Conservation (phyloP, 2,329 filamentous ascomycete species). For the Pseudogymnoascus sp. region DNA sequence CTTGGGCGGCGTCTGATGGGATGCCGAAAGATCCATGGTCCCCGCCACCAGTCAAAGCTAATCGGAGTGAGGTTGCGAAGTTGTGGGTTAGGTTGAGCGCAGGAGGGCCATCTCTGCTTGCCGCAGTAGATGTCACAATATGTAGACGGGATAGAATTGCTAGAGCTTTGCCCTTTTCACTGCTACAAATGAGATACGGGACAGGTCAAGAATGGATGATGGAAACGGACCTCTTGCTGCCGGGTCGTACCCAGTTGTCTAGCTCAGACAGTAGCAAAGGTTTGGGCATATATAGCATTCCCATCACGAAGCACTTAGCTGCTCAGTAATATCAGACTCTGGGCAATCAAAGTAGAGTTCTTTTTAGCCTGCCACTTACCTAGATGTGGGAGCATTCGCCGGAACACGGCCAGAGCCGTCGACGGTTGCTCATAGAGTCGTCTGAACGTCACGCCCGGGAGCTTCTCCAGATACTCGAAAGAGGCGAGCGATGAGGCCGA, state of each 20-base stretch:
- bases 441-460: conserved; percentile 81
- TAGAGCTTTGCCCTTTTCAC: conserved; percentile 77
- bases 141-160: conserved; percentile 78
- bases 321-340: conserved; percentile 10
- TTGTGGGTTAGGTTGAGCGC: conserved; percentile 72
- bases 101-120: conserved; percentile 55
- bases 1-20: conserved; percentile 59
- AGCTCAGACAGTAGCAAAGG: conserved; percentile 75
- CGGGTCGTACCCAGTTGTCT: conserved; percentile 75
- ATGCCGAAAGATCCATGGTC: conserved; percentile 86
- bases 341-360: conserved; percentile 15
- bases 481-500: conserved; percentile 48
- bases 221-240: conserved; percentile 44
- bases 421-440: conserved; percentile 94
- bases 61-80: conserved; percentile 75
- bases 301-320: conserved; percentile 96
- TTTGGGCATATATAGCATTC: conserved; percentile 80
- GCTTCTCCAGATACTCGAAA: conserved; percentile 88
- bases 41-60: conserved; percentile 82
- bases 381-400: conserved; percentile 90
- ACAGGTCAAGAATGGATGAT: conserved; percentile 5
- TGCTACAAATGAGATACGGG: conserved; percentile 28
- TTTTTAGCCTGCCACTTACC: conserved; percentile 43
- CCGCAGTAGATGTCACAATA: conserved; percentile 63
- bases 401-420: conserved; percentile 89